Base-by-base conservation (phyloP, 1,284 basidiomycete species). In the Rhodotorula sp. region DNA sequence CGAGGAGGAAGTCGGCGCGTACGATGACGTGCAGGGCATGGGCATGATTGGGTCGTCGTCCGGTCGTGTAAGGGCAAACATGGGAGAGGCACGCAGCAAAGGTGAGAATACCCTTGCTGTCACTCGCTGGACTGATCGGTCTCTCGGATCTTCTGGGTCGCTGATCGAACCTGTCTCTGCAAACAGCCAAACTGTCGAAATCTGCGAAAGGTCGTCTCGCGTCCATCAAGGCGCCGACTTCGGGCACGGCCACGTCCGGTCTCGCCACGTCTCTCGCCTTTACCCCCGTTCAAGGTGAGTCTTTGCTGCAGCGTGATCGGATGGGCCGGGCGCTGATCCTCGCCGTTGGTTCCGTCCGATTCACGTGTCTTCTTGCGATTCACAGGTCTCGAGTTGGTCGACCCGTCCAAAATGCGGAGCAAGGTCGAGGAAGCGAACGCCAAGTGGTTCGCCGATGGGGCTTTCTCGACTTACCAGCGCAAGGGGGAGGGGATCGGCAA, bases 1-100 rank as follows among this genome's bases (percentile, higher is more conserved):
- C 3, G 96, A 99, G 80, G 90, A 95, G 78, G 96, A 99, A 81
- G 90, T 94, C 30, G 94, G 93, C 51, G 92, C 93, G 29, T 96
- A 94, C 79, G 96, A 97, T 82, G 90, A 98, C 84, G 94, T 92
- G 18, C 91, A 94, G 82, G 96, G 96, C 8, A 82, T 99, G 79
- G 96, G 96, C 74, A 98, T 99, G 94, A 92, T 98, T 74, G 93
- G 93, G 58, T 86, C 85, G 63, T 83, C 87, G 26, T 89, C 88
- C 24, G 95, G 95, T 45, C 91, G 91, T 81, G 89, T 99, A 59
- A 85, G 95, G 66, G 94, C 93, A 15, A 88, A 88, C 62, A 81
- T 86, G 59, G 93, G 89, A 68, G 94, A 98, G 80, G 86, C 90
- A 44, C 91, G 91, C 83, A 93, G 88, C 82, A 88, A 90, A 84